Percentiles rank a stretch among this genome's conserved stretches.
Conservation (phyloP, 2,329 filamentous ascomycete species). For the Cordyceps fumosorosea region DNA sequence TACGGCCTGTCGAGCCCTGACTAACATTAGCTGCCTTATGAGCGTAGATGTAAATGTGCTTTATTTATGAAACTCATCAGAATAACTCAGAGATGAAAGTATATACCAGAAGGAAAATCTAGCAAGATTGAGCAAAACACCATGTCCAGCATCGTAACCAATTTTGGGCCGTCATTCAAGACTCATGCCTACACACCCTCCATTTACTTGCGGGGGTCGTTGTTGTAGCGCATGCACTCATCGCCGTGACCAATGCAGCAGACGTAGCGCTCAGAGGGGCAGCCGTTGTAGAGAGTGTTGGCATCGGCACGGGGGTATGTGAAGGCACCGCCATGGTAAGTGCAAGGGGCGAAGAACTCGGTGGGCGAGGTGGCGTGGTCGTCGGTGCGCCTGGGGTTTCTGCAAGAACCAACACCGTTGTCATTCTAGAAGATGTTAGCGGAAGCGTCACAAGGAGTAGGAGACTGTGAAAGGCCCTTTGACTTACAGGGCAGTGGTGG, state of each 20-base stretch:
- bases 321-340: conserved; percentile 8
- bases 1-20: too few species aligned
- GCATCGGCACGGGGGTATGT: conserved; percentile 8
- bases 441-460: neutral
- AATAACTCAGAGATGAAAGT: neutral
- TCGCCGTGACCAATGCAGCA: conserved; percentile 7
- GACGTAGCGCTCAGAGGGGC: conserved; percentile 4
- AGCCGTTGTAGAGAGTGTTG: conserved; percentile 5
- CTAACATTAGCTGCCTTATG: too few species aligned
- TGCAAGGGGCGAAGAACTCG: conserved; percentile 5
- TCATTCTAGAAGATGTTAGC: neutral
- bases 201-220: neutral
- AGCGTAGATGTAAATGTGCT: neutral
- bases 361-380: neutral
- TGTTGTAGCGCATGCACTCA: neutral
- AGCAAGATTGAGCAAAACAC: neutral
- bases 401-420: conserved; percentile 2
- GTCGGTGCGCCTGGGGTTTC: neutral
- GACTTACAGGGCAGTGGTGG: neutral
- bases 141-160: neutral
- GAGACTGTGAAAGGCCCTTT: neutral
- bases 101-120: neutral
- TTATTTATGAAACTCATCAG: neutral
- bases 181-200: neutral
- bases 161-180: neutral